Percentiles rank a stretch among this genome's conserved stretches.
Evolutionary conservation across 768 basidiomycete genomes (phyloP).

Genomic region (Tricholoma sp.): DNA sequence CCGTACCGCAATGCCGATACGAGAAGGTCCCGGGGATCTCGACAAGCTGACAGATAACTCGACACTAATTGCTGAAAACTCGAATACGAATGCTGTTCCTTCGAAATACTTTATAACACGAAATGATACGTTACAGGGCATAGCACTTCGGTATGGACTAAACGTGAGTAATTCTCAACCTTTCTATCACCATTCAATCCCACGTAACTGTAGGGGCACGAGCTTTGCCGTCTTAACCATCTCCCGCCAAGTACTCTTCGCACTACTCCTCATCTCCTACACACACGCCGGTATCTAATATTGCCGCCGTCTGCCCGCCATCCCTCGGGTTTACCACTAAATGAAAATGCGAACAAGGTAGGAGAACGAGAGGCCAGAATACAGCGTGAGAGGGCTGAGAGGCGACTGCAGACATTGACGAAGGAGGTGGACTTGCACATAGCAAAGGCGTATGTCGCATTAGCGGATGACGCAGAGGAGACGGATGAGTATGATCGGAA

Average conservation of each 20-base stretch:
- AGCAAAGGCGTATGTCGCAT: constrained; percentile 63
- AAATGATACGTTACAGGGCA: constrained; percentile 59
- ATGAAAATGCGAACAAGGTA: constrained; percentile 21
- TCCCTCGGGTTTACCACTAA: constrained; percentile 13
- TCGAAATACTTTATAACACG: constrained; percentile 50
- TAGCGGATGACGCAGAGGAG: constrained; percentile 44
- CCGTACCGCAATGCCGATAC: not conserved
- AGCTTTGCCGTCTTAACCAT: constrained; percentile 61
- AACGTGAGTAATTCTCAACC: constrained; percentile 42
- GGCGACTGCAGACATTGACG: constrained; percentile 55
- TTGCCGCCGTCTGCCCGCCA: constrained; percentile 43
- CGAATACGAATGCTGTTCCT: constrained; percentile 8
- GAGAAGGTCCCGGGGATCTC: constrained; percentile 1
- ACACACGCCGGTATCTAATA: constrained; percentile 55
- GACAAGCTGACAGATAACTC: not conserved
- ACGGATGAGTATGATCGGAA: constrained; percentile 27
- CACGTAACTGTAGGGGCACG: constrained; percentile 38
- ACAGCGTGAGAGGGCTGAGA: constrained; percentile 52
- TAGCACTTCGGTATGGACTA: constrained; percentile 54
- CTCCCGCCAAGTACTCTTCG: constrained; percentile 59
- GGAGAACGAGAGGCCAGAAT: constrained; percentile 37
- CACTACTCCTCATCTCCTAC: constrained; percentile 70
- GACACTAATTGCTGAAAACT: not conserved
- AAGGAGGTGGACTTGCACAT: constrained; percentile 67
- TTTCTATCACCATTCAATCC: not conserved